A percentile compares a stretch with the other conserved stretches of the same genome.
Conservation (phyloP, 2,329 filamentous ascomycete genomes). For the Fusarium sp. region DNA sequence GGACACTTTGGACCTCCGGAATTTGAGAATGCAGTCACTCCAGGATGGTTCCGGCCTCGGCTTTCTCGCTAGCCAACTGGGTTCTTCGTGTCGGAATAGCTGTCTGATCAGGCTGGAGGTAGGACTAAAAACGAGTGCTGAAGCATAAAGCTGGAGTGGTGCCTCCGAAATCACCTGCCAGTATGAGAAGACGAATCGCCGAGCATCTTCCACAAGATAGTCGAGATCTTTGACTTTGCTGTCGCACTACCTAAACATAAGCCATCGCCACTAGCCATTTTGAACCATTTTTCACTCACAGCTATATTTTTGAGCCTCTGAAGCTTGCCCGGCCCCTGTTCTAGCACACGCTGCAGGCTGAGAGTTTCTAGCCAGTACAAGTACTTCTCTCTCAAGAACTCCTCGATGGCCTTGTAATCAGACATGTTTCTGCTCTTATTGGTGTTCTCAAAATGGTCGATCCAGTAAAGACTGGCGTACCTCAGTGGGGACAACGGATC, state of each 20-base stretch:
- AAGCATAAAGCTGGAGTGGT: conserved; percentile 12
- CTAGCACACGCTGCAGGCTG: conserved; percentile 47
- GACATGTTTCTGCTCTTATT: fast-evolving
- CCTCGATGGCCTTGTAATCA: neutral
- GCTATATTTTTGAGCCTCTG: no score
- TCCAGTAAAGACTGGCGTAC: neutral
- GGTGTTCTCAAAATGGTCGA: neutral
- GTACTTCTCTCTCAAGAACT: neutral
- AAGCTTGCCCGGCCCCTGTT: neutral
- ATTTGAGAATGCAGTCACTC: no score
- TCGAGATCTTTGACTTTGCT: neutral
- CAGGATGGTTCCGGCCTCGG: neutral
- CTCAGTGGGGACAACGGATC: neutral
- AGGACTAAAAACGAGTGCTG: conserved; percentile 22
- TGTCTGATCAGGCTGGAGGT: neutral
- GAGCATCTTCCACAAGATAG: neutral
- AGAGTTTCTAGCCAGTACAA: conserved; percentile 60
- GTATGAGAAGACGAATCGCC: neutral
- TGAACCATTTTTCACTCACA: neutral
- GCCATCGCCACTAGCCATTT: neutral
- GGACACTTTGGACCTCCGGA: no score
- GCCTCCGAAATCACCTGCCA: neutral
- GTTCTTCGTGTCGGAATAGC: neutral
- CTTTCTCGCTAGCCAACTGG: neutral
- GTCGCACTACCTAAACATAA: neutral